Evolutionary conservation across 352 stramenopile species (phyloP), one percentile per base, ranked within the genome.

Genomic region (Phytopythium cucurbitacearum): DNA sequence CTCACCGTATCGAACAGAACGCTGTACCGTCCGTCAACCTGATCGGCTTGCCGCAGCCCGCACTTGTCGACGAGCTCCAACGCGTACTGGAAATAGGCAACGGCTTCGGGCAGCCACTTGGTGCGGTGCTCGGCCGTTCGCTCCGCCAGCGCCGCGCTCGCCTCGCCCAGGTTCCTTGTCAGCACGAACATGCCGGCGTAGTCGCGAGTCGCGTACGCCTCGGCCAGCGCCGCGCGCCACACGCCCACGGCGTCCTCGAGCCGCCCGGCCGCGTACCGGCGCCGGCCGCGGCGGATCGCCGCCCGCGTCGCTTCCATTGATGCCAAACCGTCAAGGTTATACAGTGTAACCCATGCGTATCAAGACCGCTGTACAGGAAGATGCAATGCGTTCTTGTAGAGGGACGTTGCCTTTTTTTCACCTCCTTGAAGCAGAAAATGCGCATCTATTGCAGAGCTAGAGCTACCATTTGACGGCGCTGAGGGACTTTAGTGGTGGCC

Each of bases 131-230:
- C 7, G 1, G 15, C 9, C 38, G 44, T 43, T 21, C n/a, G 55
- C 39, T 45, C 54, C 49, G 44, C 47, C 51, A 75, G 40, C 3
- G 58, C 48, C 43, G 62, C 41, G 71, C 57, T 76, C 38, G 62
- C 69, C 56, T 89, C 77, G 9, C 76, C 80, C 9, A 93, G 58
- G 53, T 89, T 89, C 56, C 73, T 75, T 42, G 69, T 79, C 53
- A 93, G 56, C 32, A 87, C 82, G 53, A 89, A 93, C 57, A 83
- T 68, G 1, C 55, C 70, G 3, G 80, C 76, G 35, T 74, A 72
- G 59, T 86, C 62, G 33, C 86, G 64, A 1, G 47, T 40, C 34
- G 56, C 48, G 51, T 89, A 93, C 8, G 82, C 73, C 1, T 48
- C 42, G 40, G 60, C 59, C 37, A 91, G 58, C 3, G 68, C 65